These are phyloP conservation scores for Globisporangium nagaii DNA, from an alignment of 352 stramenopile genomes.

Conservation along the genomic window DNA sequence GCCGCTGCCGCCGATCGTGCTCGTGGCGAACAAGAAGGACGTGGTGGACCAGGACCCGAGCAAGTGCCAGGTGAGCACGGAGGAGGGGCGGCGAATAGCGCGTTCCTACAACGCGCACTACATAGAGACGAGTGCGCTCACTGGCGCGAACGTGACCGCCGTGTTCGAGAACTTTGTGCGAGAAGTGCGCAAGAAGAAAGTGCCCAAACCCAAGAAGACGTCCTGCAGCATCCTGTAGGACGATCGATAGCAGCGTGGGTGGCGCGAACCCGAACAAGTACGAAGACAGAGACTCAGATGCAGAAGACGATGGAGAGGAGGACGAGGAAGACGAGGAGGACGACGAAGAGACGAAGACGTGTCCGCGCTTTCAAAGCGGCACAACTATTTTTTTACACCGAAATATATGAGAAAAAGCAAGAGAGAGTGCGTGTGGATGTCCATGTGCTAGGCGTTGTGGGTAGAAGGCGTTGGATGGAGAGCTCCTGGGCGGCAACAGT, in stretches of 20 bases:
- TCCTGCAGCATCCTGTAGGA: conserved; percentile 57
- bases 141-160: conserved; percentile 77
- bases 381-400: no score
- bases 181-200: conserved; percentile 77
- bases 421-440: no score
- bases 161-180: conserved; percentile 87
- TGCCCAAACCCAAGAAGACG: conserved; percentile 71
- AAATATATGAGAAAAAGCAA: no score
- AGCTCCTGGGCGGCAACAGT: no score
- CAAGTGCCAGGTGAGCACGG: conserved; percentile 82
- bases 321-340: no score
- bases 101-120: conserved; percentile 84
- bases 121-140: conserved; percentile 85
- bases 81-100: conserved; percentile 79
- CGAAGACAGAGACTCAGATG: no score
- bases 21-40: conserved; percentile 89
- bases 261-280: background rate
- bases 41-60: conserved; percentile 74
- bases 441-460: no score
- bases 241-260: background rate
- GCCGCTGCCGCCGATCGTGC: conserved; percentile 74
- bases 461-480: no score
- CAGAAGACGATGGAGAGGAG: background rate
- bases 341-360: no score
- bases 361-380: no score